Evolutionary conservation across 2,329 filamentous ascomycete species (phyloP), one percentile per base, ranked within the genome.

Genomic region (Aspergillus oerlinghausenensis): DNA sequence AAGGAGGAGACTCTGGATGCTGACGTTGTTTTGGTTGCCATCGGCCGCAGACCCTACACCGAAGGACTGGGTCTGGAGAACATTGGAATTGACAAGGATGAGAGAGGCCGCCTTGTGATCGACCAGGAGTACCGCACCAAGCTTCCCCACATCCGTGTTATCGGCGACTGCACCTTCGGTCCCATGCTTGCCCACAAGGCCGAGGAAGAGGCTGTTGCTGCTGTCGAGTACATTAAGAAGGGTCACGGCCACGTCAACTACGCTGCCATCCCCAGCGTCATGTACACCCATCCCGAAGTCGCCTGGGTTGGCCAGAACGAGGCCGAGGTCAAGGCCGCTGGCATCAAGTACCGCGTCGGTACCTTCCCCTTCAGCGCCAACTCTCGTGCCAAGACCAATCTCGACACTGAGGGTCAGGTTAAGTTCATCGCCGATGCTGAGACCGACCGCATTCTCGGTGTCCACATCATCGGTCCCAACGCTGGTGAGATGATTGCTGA

Each of bases 401-500:
- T 95, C 66, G 94, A 99, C 73, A 90, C 90, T 38, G 94, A 99
- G 57, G 94, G 94, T 67, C 80, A 96, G 76, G 94, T 99, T 69
- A 99, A 99, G 84, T 95, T 99, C 81, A 82, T 99, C 60, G 88
- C 92, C 40, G 94, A 99, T 74, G 91, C 92, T 52, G 90, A 97
- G 84, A 99, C 94, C 38, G 94, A 99, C 78, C 86, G 94, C 66
- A 88, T 99, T 66, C 82, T 99, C 61, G 94, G 94, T 65, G 88
- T 96, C 63, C 94, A 99, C 83, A 97, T 99, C 76, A 88, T 99
- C 68, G 94, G 94, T 58, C 84, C 94, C 67, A 94, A 94, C 75
- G 94, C 94, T 47, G 94, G 94, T 70, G 94, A 99, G 83, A 97
- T 99, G 94, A 97, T 99, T 80, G 94, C 94, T 2, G 94, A 99